A percentile compares a stretch with the other conserved stretches of the same genome.
Conservation (phyloP, 805 yeast species). For the Wickerhamiella spandovensis region DNA sequence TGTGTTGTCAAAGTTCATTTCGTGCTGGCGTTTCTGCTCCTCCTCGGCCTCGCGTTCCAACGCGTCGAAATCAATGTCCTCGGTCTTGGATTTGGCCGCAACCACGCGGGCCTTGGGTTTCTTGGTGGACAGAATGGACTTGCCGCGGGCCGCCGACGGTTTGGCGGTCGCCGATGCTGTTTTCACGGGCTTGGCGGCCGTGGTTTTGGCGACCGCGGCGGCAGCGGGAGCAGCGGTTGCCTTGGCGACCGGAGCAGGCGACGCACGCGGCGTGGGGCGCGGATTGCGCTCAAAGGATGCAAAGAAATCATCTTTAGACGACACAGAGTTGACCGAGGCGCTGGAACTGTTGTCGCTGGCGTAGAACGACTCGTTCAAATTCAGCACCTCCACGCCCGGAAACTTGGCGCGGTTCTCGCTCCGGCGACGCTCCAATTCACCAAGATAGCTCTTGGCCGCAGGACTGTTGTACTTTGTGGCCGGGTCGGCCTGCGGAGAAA, state of each 20-base stretch:
- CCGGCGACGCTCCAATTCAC: slow-evolving; percentile 60
- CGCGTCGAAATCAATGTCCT: slow-evolving; percentile 48
- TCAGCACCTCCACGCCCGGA: slow-evolving; percentile 65
- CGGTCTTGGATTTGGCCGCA: slow-evolving; percentile 20
- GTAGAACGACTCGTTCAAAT: slow-evolving; percentile 26
- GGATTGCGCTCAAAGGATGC: slow-evolving; percentile 77
- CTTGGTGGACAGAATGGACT: slow-evolving; percentile 22
- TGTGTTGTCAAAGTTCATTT: slow-evolving; percentile 5
- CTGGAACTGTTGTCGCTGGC: slow-evolving; percentile 6
- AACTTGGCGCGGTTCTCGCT: slow-evolving; percentile 49
- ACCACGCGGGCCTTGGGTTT: slow-evolving; percentile 21
- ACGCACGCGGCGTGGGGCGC: slow-evolving; percentile 27
- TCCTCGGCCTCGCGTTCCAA: slow-evolving; percentile 67
- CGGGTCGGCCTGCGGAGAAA: slow-evolving; percentile 47
- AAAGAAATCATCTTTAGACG: slow-evolving; percentile 64
- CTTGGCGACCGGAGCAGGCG: slow-evolving; percentile 17
- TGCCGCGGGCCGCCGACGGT: slow-evolving; percentile 9
- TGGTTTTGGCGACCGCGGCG: slow-evolving; percentile 1
- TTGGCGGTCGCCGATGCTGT: slow-evolving; percentile 4
- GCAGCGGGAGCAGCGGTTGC: neutral
- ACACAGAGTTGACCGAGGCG: slow-evolving; percentile 13
- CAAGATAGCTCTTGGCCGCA: slow-evolving; percentile 69
- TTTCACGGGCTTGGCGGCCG: slow-evolving; percentile 10
- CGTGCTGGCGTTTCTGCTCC: slow-evolving; percentile 51
- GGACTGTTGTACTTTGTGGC: slow-evolving; percentile 67